Base-by-base conservation (phyloP, 116 monocot species). In the Papilionanthe hybrid region DNA sequence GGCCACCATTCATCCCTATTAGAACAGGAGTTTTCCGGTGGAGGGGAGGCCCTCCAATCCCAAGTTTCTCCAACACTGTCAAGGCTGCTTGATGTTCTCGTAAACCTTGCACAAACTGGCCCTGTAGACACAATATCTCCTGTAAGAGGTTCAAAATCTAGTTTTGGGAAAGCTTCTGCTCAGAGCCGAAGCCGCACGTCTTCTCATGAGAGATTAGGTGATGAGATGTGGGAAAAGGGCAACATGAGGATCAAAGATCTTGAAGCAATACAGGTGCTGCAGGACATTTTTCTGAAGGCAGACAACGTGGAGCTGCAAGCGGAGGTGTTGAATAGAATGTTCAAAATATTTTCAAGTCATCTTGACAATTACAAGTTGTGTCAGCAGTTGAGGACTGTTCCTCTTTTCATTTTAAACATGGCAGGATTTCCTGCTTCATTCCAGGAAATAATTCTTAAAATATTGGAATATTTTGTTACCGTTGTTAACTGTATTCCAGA, bases 401-500 rank as follows among this genome's bases (percentile, higher is more conserved):
- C 99, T 73, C 92, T 99, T 27, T 95, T 99, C 42, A 92, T 99
- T 28, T 75, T 95, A 72, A 99, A 99, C 42, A 99, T 99, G 99
- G 90, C 88, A 30, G 84, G 86, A 7, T 95, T 99, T 85, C 99
- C 99, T 77, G n/a, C 81, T 76, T 89, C 99, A 72, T 77, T 95
- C 42, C 99, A 99, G 77, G 99, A 93, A 82, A 92, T 88, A 58
- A 90, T 99, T 82, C 88, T 99, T 78, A 99, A 99, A 89, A 99
- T 99, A 75, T 81, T 99, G 47, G 99, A 99, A 89, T 99, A 99
- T 88, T 92, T 93, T 80, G 99, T 95, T 57, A 99, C 99, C 25
- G 99, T 99, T 80, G 95, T 92, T 13, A 99, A 95, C 83, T 99
- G 99, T 77, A 83, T 99, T 79, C 99, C 99, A 48, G 99, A 99